A percentile compares a stretch with the other conserved stretches of the same genome.
Evolutionary conservation across 768 basidiomycete genomes (phyloP).

Genomic region (Hortiboletus campestris): DNA sequence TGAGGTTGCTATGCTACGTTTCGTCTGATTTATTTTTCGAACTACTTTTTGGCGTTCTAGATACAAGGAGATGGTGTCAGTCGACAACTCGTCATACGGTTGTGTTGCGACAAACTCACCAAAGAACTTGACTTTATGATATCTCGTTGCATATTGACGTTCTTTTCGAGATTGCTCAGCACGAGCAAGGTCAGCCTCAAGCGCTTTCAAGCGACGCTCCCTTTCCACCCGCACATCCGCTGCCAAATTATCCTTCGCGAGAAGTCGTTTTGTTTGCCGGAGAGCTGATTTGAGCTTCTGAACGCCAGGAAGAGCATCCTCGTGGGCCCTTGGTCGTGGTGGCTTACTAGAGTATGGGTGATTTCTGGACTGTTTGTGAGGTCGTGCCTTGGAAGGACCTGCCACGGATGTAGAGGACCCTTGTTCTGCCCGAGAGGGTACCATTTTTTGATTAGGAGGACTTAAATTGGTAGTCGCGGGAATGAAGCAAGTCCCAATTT

Average conservation of each 20-base stretch:
- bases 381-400: conserved; percentile 15
- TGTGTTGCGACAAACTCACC: conserved; percentile 46
- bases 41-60: conserved; percentile 85
- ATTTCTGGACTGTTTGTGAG: conserved; percentile 10
- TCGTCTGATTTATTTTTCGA: conserved; percentile 71
- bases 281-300: conserved; percentile 85
- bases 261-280: conserved; percentile 76
- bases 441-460: conserved; percentile 8
- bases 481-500: not conserved
- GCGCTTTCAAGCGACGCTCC: conserved; percentile 70
- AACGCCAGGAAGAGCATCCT: conserved; percentile 53
- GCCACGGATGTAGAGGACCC: not conserved
- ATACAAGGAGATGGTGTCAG: not conserved
- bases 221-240: conserved; percentile 81
- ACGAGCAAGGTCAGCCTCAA: conserved; percentile 69
- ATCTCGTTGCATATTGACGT: conserved; percentile 68
- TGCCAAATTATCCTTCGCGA: conserved; percentile 84
- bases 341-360: conserved; percentile 13
- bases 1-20: conserved; percentile 46
- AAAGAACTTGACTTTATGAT: conserved; percentile 94
- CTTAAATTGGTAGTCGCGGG: not conserved
- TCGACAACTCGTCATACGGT: not conserved
- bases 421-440: conserved; percentile 15
- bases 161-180: conserved; percentile 67
- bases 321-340: conserved; percentile 1